These are phyloP conservation scores for Penicillium steckii DNA, from an alignment of 495 filamentous ascomycete genomes.

Conservation along the genomic window DNA sequence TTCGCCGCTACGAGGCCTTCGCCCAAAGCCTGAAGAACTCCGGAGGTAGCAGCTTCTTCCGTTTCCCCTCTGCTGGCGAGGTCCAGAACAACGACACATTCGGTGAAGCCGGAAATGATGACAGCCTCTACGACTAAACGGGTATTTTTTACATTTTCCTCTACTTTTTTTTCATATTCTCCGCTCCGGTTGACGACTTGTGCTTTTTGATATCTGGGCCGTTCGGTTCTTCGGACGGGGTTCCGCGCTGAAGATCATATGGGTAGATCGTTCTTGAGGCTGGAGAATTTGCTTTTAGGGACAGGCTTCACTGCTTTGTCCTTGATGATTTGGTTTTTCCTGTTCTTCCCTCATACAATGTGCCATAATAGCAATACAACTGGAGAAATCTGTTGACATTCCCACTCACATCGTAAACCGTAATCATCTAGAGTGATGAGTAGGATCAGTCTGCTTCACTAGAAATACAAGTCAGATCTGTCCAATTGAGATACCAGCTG, in stretches of 20 bases:
- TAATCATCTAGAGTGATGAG: too few species aligned
- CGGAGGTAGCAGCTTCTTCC: slow-evolving; percentile 92
- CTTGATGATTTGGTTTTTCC: slow-evolving; percentile 8
- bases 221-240: slow-evolving; percentile 7
- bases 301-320: slow-evolving; percentile 1
- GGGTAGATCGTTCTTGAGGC: slow-evolving; percentile 20
- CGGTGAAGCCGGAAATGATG: slow-evolving; percentile 82
- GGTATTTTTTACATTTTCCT: slow-evolving; percentile 17
- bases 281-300: slow-evolving; percentile 15
- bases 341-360: slow-evolving; percentile 25
- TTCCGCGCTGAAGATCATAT: slow-evolving; percentile 17
- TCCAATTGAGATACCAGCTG: too few species aligned
- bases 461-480: too few species aligned
- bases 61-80: slow-evolving; percentile 79
- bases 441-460: too few species aligned
- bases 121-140: slow-evolving; percentile 74
- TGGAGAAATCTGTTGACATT: slow-evolving; percentile 16
- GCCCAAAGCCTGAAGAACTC: slow-evolving; percentile 98
- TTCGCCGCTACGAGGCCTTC: slow-evolving; percentile 96
- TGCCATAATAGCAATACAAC: slow-evolving; percentile 30
- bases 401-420: background rate
- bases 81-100: slow-evolving; percentile 64
- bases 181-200: slow-evolving; percentile 19
- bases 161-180: slow-evolving; percentile 11
- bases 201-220: slow-evolving; percentile 20